Conservation (phyloP, 2,329 filamentous ascomycete genomes). For the Balansia obtecta region DNA sequence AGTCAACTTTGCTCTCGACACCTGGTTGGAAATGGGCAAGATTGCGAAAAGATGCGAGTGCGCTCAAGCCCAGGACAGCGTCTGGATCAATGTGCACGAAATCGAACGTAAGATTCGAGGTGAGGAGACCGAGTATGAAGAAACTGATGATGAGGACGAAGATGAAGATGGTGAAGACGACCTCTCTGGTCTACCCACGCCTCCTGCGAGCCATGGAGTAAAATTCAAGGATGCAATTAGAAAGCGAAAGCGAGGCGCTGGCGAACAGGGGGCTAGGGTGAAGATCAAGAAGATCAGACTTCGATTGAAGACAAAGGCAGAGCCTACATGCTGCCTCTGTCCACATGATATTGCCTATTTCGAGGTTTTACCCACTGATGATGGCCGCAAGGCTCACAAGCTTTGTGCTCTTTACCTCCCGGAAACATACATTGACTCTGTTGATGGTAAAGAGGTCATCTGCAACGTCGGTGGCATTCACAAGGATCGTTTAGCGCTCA, state of each 20-base stretch:
- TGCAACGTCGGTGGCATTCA: constrained; percentile 71
- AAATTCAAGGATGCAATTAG: constrained; percentile 47
- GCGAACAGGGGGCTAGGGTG: constrained; percentile 28
- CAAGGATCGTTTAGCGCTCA: constrained; percentile 79
- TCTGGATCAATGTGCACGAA: constrained; percentile 95
- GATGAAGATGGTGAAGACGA: constrained; percentile 47
- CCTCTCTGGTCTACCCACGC: constrained; percentile 61
- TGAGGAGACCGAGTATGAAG: constrained; percentile 75
- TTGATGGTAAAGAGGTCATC: constrained; percentile 60
- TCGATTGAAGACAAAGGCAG: constrained; percentile 55
- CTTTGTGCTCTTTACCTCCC: constrained; percentile 85
- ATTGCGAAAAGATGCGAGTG: constrained; percentile 96
- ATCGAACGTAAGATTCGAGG: constrained; percentile 90
- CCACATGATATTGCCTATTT: constrained; percentile 79
- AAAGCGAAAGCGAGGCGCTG: constrained; percentile 44
- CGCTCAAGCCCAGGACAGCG: constrained; percentile 86
- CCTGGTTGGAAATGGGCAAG: constrained; percentile 89
- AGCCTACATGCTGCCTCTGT: constrained; percentile 80
- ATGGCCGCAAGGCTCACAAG: constrained; percentile 75
- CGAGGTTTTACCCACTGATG: constrained; percentile 75
- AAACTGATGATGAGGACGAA: constrained; percentile 53
- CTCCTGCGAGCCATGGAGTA: constrained; percentile 60
- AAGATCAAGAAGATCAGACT: constrained; percentile 73
- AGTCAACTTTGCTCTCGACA: constrained; percentile 93
- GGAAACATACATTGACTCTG: constrained; percentile 72